Conservation (phyloP, 257 asterid species). For the Schizonepeta tenuifolia region DNA sequence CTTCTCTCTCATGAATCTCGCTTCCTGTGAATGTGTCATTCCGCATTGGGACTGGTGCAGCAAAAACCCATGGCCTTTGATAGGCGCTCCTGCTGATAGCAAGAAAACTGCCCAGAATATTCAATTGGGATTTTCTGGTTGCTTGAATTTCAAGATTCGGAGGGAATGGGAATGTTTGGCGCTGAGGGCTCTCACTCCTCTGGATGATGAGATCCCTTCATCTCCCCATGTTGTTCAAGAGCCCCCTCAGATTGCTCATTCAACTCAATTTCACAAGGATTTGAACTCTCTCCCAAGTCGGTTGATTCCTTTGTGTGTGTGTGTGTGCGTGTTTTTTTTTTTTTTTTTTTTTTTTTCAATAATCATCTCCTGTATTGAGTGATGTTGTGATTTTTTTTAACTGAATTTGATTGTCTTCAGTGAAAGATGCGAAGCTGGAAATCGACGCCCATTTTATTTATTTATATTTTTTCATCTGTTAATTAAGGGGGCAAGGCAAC, state of each 20-base stretch:
- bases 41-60: constrained; percentile 45
- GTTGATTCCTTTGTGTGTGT: constrained; percentile 35
- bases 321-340: no score
- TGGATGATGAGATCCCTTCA: constrained; percentile 62
- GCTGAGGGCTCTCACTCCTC: constrained; percentile 53
- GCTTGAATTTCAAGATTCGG: constrained; percentile 49
- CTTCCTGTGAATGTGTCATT: constrained; percentile 31
- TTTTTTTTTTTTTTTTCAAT: not conserved
- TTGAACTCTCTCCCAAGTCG: constrained; percentile 82
- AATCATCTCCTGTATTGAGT: not conserved
- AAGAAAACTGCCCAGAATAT: constrained; percentile 28
- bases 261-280: constrained; percentile 66
- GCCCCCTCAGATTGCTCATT: constrained; percentile 38
- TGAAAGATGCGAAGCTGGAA: not conserved
- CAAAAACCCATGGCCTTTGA: constrained; percentile 41
- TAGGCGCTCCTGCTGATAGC: not conserved
- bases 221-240: constrained; percentile 44
- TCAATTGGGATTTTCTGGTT: constrained; percentile 43
- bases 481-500: not conserved
- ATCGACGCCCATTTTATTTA: not conserved
- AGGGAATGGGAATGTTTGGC: constrained; percentile 60
- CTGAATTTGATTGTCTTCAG: constrained; percentile 3
- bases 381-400: not conserved
- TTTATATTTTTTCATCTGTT: not conserved
- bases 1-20: constrained; percentile 46